These are phyloP conservation scores for Punica granatum DNA, from an alignment of 345 rosid genomes.

Conservation along the genomic window DNA sequence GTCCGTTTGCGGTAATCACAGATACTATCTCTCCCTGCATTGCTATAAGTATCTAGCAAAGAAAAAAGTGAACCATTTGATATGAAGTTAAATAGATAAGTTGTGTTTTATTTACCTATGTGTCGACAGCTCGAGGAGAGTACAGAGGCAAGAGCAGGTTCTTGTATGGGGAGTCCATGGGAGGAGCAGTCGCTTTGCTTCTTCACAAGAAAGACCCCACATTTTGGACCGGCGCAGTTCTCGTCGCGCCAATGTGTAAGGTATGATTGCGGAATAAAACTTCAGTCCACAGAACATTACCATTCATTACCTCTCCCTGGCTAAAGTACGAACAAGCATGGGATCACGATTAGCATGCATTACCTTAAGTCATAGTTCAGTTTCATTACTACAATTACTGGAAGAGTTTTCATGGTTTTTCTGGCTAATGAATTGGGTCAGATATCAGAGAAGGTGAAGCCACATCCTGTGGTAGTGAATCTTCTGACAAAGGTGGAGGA, in stretches of 20 bases:
- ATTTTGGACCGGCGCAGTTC: conserved; percentile 83
- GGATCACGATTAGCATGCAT: too few species aligned
- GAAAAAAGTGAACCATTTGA: too few species aligned
- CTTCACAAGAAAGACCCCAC: conserved; percentile 76
- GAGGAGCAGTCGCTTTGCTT: conserved; percentile 85
- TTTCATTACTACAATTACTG: too few species aligned
- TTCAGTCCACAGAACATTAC: not conserved
- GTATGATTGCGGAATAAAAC: conserved; percentile 19
- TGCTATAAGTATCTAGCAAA: too few species aligned
- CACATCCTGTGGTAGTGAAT: conserved; percentile 76
- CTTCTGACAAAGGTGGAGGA: conserved; percentile 74
- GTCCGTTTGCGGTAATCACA: conserved; percentile 53
- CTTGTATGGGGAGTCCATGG: conserved; percentile 98
- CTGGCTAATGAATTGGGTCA: conserved; percentile 11
- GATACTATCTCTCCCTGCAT: too few species aligned
- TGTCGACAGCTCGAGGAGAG: conserved; percentile 49
- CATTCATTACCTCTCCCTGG: not conserved
- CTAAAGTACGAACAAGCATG: too few species aligned
- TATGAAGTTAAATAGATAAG: too few species aligned
- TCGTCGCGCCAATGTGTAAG: conserved; percentile 99
- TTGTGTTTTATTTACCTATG: not conserved
- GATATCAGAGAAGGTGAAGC: conserved; percentile 96
- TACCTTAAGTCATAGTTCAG: too few species aligned
- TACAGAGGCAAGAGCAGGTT: conserved; percentile 72
- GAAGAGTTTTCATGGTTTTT: not conserved